Conservation (phyloP, 2,329 filamentous ascomycete genomes). For the Phymatotrichopsis omnivora region DNA sequence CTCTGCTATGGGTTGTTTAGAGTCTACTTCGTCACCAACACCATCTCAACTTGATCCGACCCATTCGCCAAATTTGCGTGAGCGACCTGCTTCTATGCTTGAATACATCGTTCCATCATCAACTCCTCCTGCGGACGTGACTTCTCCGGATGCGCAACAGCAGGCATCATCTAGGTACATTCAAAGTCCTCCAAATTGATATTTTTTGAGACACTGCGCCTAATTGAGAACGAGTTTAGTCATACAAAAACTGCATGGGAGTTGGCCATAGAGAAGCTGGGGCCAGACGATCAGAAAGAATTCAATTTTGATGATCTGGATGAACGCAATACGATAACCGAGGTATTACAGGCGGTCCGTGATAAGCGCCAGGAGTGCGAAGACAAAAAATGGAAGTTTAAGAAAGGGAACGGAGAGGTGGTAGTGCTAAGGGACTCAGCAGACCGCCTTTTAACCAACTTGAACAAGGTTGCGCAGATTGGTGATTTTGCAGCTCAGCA, state of each 20-base stretch:
- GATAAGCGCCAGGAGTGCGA: background rate
- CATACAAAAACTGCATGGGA: constrained; percentile 6
- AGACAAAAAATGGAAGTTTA: constrained; percentile 2
- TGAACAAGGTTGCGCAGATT: constrained; percentile 29
- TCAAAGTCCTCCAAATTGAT: too few relatives aligned
- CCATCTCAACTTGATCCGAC: too few relatives aligned
- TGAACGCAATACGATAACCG: background rate
- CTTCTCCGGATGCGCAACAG: too few relatives aligned
- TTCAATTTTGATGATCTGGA: constrained; percentile 3
- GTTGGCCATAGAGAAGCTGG: background rate
- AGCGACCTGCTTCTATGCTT: too few relatives aligned
- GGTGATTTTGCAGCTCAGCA: constrained; percentile 28
- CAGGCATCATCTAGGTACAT: too few relatives aligned
- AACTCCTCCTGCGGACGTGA: too few relatives aligned
- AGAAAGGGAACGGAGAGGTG: background rate
- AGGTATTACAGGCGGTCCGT: background rate
- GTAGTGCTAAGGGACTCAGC: constrained; percentile 11
- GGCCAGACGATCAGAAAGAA: background rate
- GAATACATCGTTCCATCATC: too few relatives aligned
- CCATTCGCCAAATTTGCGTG: too few relatives aligned
- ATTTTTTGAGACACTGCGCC: too few relatives aligned
- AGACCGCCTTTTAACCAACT: constrained; percentile 26
- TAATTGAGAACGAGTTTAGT: too few relatives aligned
- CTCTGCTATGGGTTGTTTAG: too few relatives aligned
- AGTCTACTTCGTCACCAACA: too few relatives aligned